Evolutionary conservation across 352 stramenopile genomes (phyloP).

Genomic region (Albugo laibachii): DNA sequence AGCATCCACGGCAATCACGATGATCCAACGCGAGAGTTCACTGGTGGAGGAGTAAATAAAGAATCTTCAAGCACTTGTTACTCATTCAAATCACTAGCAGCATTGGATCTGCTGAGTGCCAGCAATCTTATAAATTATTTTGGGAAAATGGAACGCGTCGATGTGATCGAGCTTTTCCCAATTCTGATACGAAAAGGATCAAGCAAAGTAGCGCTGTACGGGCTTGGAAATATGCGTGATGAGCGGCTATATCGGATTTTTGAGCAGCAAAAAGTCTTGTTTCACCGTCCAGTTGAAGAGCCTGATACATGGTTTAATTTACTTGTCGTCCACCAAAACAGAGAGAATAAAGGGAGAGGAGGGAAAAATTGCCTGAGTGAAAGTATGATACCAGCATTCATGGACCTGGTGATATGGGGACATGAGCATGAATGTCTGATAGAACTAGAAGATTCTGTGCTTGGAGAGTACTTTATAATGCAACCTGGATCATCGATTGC

Average conservation of each 20-base stretch:
- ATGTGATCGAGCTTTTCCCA: constrained; percentile 90
- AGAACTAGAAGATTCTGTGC: constrained; percentile 83
- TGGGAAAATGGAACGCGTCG: constrained; percentile 82
- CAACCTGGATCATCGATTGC: constrained; percentile 94
- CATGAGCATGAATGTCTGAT: constrained; percentile 98
- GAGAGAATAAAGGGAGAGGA: constrained; percentile 81
- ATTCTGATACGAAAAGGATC: constrained; percentile 91
- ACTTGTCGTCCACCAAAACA: constrained; percentile 98
- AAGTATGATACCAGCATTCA: constrained; percentile 96
- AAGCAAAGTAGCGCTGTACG: constrained; percentile 94
- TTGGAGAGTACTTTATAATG: constrained; percentile 92
- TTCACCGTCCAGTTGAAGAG: constrained; percentile 67
- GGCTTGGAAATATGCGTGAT: constrained; percentile 95
- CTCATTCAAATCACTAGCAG: constrained; percentile 70
- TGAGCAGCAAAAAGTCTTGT: constrained; percentile 88
- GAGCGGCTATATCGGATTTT: constrained; percentile 97
- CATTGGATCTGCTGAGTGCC: constrained; percentile 88
- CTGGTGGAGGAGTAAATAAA: constrained; percentile 10
- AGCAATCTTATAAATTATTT: constrained; percentile 99
- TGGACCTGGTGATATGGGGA: constrained; percentile 94
- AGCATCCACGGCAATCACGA: constrained; percentile 99
- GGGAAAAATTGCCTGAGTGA: constrained; percentile 95
- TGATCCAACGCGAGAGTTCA: constrained; percentile 88
- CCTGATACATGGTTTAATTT: constrained; percentile 92
- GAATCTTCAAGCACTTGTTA: neutral